A percentile compares a stretch with the other conserved stretches of the same genome.
Evolutionary conservation across 371 early-diverging fungal species (phyloP).

Genomic region (Blastocladiella emersonii): DNA sequence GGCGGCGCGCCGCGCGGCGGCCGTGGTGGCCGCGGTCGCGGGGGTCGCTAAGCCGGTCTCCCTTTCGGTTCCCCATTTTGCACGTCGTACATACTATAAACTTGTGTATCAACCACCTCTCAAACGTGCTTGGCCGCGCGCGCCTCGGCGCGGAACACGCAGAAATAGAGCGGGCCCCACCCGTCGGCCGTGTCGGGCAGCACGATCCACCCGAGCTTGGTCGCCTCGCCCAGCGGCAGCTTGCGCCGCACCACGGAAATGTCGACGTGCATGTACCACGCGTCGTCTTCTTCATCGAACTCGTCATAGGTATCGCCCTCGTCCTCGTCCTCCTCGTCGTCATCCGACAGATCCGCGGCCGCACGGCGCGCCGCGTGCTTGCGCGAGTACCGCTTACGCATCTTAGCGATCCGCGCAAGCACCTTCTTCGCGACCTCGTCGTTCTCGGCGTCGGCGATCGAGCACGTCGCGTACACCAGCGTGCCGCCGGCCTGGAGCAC

Average conservation of each 20-base stretch:
- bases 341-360: too few species aligned
- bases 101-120: too few species aligned
- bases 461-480: constrained; percentile 60
- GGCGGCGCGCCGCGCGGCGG: not conserved
- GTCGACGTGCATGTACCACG: not conserved
- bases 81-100: not conserved
- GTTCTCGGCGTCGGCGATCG: constrained; percentile 50
- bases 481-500: constrained; percentile 38
- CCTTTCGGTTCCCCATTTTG: too few species aligned
- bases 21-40: not conserved
- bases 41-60: too few species aligned
- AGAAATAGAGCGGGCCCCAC: constrained; percentile 46
- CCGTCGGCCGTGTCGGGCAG: constrained; percentile 36
- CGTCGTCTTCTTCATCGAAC: not conserved
- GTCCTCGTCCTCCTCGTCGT: not conserved
- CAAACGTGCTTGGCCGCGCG: too few species aligned
- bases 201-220: constrained; percentile 42
- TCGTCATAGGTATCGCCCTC: not conserved
- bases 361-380: not conserved
- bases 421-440: constrained; percentile 46
- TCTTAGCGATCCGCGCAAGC: constrained; percentile 11
- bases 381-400: not conserved
- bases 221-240: constrained; percentile 37
- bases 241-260: not conserved
- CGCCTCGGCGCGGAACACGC: too few species aligned